Percentiles rank a stretch among this genome's conserved stretches.
phyloP scores from a whole-genome alignment of 106 monocot genomes.

The Allium sativum region DNA sequence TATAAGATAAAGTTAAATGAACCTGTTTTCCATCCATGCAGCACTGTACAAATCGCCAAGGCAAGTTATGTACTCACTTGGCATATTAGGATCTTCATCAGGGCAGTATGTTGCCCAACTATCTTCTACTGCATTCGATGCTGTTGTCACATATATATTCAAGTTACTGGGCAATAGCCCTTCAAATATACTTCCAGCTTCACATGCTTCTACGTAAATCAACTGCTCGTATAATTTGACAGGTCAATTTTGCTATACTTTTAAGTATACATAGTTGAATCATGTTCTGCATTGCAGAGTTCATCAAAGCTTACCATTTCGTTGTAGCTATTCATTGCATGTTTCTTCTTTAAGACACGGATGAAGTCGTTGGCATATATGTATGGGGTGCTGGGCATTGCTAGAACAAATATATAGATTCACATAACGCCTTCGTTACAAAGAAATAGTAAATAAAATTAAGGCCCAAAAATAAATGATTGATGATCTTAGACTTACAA shows the following conservation, averaged over 20 bases:
- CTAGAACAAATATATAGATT: constrained; percentile 24
- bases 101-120: constrained; percentile 94
- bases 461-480: no score
- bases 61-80: constrained; percentile 56
- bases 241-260: neutral
- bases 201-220: constrained; percentile 91
- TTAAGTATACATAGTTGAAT: no score
- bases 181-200: constrained; percentile 90
- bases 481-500: constrained; percentile 21
- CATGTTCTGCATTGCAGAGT: no score
- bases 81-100: constrained; percentile 45
- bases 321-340: constrained; percentile 54
- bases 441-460: no score
- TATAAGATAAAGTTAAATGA: neutral
- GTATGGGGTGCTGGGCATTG: constrained; percentile 73
- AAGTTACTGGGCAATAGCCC: constrained; percentile 66
- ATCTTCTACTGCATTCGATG: constrained; percentile 75
- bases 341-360: constrained; percentile 69
- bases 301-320: constrained; percentile 56
- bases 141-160: constrained; percentile 77
- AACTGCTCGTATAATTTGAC: constrained; percentile 30
- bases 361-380: constrained; percentile 60
- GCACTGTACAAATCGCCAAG: constrained; percentile 86
- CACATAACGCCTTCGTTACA: no score
- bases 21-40: constrained; percentile 98